Conservation (phyloP, 202 grass and related monocot genomes). For the Panicum hallii region DNA sequence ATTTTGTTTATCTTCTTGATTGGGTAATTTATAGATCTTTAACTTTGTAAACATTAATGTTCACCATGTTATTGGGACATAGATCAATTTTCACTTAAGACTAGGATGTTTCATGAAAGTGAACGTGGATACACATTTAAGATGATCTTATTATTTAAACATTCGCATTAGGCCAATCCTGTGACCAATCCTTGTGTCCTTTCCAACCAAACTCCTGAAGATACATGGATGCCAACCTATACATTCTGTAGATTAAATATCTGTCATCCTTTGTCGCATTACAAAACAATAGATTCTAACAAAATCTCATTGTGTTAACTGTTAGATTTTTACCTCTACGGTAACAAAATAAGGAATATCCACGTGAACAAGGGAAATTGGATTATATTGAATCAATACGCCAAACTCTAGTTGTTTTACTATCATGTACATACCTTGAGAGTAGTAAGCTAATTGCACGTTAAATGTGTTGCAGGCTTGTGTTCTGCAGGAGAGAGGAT, state of each 20-base stretch:
- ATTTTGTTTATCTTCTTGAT: slow-evolving; percentile 91
- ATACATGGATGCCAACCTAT: not conserved
- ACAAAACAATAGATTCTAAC: not conserved
- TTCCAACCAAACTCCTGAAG: slow-evolving; percentile 11
- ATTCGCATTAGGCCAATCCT: slow-evolving; percentile 4
- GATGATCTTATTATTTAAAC: slow-evolving; percentile 20
- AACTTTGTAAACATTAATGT: not conserved
- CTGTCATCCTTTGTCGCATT: not conserved
- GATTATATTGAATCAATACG: slow-evolving; percentile 5
- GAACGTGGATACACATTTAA: not conserved
- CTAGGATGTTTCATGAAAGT: slow-evolving; percentile 9
- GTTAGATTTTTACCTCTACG: not conserved
- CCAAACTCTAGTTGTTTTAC: slow-evolving; percentile 23
- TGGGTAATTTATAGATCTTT: slow-evolving; percentile 64
- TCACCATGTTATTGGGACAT: not conserved
- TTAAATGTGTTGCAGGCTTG: slow-evolving; percentile 66
- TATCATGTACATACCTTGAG: slow-evolving; percentile 38
- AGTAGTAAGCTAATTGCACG: slow-evolving; percentile 35
- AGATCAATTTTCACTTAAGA: slow-evolving; percentile 2
- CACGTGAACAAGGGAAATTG: not conserved
- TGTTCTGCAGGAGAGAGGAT: slow-evolving; percentile 75
- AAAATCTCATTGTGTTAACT: not conserved
- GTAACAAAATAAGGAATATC: slow-evolving; percentile 29
- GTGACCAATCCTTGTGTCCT: not conserved
- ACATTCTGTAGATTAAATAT: not conserved